Percentiles rank a stretch among this genome's conserved stretches.
Evolutionary conservation across 2,329 filamentous ascomycete genomes (phyloP).

Genomic region (Hypoxylon sp.): DNA sequence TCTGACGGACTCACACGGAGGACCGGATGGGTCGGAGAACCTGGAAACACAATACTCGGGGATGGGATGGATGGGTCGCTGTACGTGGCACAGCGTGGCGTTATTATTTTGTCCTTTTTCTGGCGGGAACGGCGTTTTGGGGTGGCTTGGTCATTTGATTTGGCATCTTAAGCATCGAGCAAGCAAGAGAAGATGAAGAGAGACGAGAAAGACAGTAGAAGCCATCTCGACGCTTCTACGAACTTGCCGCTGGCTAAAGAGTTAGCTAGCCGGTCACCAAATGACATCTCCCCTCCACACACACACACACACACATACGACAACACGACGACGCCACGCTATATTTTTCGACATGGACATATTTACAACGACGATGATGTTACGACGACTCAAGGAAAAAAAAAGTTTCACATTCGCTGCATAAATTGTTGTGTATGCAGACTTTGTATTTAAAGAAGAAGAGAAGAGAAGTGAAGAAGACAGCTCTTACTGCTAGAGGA

Average conservation of each 20-base stretch:
- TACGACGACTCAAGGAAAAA: constrained; percentile 6
- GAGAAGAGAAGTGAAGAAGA: background rate
- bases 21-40: constrained; percentile 9
- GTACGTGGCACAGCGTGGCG: constrained; percentile 31
- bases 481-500: no score
- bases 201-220: constrained; percentile 9
- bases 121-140: constrained; percentile 25
- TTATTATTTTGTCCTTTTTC: constrained; percentile 16
- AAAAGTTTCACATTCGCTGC: constrained; percentile 25
- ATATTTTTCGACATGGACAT: constrained; percentile 5
- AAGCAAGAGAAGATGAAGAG: constrained; percentile 18
- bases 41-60: constrained; percentile 17
- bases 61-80: constrained; percentile 12
- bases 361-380: background rate
- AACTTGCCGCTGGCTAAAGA: background rate
- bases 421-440: constrained; percentile 11
- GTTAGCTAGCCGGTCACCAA: background rate
- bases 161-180: background rate
- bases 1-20: constrained; percentile 1
- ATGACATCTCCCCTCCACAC: constrained; percentile 25
- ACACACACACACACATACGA: constrained; percentile 11
- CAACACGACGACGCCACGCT: background rate
- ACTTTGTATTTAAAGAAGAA: constrained; percentile 2
- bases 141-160: constrained; percentile 7
- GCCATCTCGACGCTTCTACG: constrained; percentile 2